Evolutionary conservation across 2,329 filamentous ascomycete species (phyloP), one percentile per base, ranked within the genome.

Genomic region (Blastomyces silverae): DNA sequence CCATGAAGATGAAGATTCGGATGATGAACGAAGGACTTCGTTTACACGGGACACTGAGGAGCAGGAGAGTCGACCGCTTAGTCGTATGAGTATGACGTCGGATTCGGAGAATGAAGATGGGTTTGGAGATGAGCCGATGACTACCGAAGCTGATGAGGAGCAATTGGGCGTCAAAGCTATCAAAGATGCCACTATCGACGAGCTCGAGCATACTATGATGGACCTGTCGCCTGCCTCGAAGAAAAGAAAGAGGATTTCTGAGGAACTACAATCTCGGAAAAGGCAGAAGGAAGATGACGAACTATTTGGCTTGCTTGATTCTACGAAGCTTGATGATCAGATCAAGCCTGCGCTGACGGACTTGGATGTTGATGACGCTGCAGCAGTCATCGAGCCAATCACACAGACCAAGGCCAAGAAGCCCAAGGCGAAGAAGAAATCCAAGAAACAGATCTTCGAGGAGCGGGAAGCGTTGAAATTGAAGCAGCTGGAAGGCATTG

Each of bases 221-320:
- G 56, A 61, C 28, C 66, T 67, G 34, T 62, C 64, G 28, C 46
- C 64, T 28, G 52, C 62, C 17, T 69, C 66, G 52, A 66, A 66
- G 58, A 68, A 73, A 61, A 69, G 68, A 62, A 66, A 68, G 22
- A 73, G 73, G 64, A 69, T 81, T 61, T 69, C 75, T 7, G 73
- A 73, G 63, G 75, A 78, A 59, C 73, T 85, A 42, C 70, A 71
- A 8, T 78, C 82, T 58, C 85, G 89, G 61, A 94, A 96, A 76
- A 86, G 90, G 60, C 89, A 88, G 71, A 93, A 92, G 79, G 91
- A 91, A 73, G 90, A 92, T 65, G 90, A 93, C 70, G 89, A 91
- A 70, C 81, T 93, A 5, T 92, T 92, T 72, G 87, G 85, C 17
- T 80, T 89, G 56, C 84, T 83, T 74, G 64, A 57, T 44, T 63